Evolutionary conservation across 495 filamentous ascomycete species (phyloP).

Genomic region (Neurospora cerealis): DNA sequence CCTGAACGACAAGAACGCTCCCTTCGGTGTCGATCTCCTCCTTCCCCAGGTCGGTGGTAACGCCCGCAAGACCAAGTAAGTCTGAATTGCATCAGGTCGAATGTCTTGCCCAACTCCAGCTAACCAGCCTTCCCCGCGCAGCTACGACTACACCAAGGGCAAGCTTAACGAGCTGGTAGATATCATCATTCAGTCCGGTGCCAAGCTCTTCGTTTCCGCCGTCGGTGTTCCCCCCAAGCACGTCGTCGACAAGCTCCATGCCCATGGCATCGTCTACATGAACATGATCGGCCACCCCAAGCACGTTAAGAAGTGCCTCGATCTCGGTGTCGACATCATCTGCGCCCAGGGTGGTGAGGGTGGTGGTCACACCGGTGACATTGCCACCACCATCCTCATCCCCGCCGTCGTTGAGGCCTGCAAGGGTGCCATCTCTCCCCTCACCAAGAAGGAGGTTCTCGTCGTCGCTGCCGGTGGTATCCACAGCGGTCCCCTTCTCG

Average conservation of each 20-base stretch:
- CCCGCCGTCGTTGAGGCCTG: constrained; percentile 79
- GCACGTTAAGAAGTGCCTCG: constrained; percentile 90
- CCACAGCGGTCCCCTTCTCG: constrained; percentile 84
- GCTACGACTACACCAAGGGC: constrained; percentile 99
- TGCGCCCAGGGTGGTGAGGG: constrained; percentile 80
- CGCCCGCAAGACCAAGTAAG: constrained; percentile 90
- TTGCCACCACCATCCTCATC: constrained; percentile 60
- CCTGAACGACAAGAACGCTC: constrained; percentile 89
- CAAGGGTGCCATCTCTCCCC: constrained; percentile 71
- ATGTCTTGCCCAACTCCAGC: neutral
- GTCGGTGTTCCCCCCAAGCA: constrained; percentile 86
- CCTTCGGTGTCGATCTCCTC: constrained; percentile 92
- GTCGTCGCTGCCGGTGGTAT: constrained; percentile 92
- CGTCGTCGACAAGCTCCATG: constrained; percentile 84
- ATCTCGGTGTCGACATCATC: constrained; percentile 80
- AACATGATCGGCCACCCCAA: constrained; percentile 99
- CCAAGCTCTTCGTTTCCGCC: constrained; percentile 91
- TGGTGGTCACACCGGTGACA: constrained; percentile 72
- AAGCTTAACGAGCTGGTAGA: constrained; percentile 87
- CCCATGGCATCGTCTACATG: constrained; percentile 87
- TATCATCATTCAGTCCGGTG: constrained; percentile 84
- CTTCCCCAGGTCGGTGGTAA: constrained; percentile 89
- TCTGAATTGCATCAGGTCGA: neutral
- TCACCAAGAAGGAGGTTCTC: constrained; percentile 79
- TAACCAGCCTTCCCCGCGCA: constrained; percentile 25